Evolutionary conservation across 148 eudicot genomes (phyloP), one percentile per base, ranked within the genome.

Genomic region (Chenopodium album): DNA sequence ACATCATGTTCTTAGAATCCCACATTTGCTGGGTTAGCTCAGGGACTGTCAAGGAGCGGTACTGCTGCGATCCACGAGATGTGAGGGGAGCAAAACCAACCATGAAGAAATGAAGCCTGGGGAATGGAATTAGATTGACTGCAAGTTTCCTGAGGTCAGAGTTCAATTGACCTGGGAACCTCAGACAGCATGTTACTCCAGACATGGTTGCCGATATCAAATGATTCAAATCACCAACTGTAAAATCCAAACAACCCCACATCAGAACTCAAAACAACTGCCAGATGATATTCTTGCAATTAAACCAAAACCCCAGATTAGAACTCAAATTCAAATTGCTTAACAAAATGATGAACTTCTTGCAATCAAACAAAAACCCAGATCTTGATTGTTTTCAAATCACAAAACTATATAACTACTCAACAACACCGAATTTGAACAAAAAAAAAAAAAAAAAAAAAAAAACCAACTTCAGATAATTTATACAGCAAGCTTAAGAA

Each of bases 1-100:
- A 92, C 97, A 92, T 92, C 97, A 92, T 92, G 93, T 92, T 92
- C 86, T 92, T 92, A 4, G 97, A 78, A 82, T 93, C 97, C 97
- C 97, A 93, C 94, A 93, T 93, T 75, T 91, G 94, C 37, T 91
- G 93, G 47, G 94, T 91, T 59, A 92, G 91, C 83, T 92, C 94
- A 0, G 97, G 97, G 28, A 92, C 97, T 0, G 92, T 82, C 16
- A 92, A 75, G 65, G 88, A 79, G 3, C 92, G 86, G 87, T 92
- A 90, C 26, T 87, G 89, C 82, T 92, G 94, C 5, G 94, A 92
- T 1, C 94, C 94, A 1, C 92, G 91, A 0, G 94, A 92, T 9
- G 94, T 92, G 4, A 92, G 89, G 0, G 94, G 94, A 65, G 94
- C 94, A 7, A 92, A 92, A 59, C 94, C 94, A 52, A 92, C 92